These are phyloP conservation scores for Arthrobotrys sphaeroides DNA, from an alignment of 2,329 filamentous ascomycete genomes.

Conservation along the genomic window DNA sequence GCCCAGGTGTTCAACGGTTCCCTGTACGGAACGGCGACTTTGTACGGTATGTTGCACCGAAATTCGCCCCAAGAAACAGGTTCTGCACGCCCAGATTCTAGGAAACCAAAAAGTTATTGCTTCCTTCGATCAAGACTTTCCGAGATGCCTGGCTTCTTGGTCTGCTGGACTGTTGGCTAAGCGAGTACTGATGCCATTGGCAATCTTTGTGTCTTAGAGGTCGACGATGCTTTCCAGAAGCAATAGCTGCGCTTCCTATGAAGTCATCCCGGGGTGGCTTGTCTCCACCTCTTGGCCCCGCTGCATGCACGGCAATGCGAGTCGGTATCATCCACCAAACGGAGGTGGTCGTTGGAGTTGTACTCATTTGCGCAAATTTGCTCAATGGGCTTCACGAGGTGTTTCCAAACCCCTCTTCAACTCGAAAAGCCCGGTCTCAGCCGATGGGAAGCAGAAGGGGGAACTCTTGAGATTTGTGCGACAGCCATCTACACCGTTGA, in stretches of 20 bases:
- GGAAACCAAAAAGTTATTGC: not conserved
- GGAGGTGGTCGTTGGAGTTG: not conserved
- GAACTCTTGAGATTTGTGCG: not conserved
- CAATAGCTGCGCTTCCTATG: conserved; percentile 26
- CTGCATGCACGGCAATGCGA: conserved; percentile 1
- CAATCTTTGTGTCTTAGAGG: not conserved
- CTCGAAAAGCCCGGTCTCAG: not conserved
- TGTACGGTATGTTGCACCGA: conserved; percentile 27
- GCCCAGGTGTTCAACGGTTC: conserved; percentile 31
- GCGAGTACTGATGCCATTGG: conserved; percentile 27
- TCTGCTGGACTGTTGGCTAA: not conserved
- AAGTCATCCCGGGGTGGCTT: conserved; percentile 25
- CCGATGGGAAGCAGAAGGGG: no score
- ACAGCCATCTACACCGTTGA: not conserved
- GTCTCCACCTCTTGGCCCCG: conserved; percentile 20
- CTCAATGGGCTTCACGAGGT: not conserved
- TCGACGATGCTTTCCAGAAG: conserved; percentile 40
- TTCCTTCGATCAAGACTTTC: conserved; percentile 20
- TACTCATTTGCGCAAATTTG: conserved; percentile 12
- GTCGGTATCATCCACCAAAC: not conserved
- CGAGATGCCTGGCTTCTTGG: not conserved
- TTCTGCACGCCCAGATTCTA: conserved; percentile 29
- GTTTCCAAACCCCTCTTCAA: not conserved
- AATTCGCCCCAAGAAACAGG: conserved; percentile 12
- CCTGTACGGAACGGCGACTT: conserved; percentile 45